These are phyloP conservation scores for Umbelopsis sp. DNA, from an alignment of 192 early-diverging fungal genomes.

Conservation along the genomic window DNA sequence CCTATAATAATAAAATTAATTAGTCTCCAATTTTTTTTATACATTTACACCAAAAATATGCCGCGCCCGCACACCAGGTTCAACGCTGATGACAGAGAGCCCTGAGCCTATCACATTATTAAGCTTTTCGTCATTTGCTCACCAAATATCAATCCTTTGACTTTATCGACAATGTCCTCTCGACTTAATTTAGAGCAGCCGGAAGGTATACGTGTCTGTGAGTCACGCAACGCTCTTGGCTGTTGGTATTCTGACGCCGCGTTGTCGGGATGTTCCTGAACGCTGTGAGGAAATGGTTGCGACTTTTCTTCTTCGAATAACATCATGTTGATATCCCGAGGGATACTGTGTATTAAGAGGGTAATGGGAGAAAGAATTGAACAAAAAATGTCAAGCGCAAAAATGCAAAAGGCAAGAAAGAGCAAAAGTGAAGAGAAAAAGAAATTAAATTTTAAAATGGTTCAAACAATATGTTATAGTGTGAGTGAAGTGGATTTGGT, in stretches of 20 bases:
- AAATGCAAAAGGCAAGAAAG: not conserved
- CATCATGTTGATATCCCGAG: constrained; percentile 34
- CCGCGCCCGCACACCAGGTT: not conserved
- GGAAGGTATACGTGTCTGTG: constrained; percentile 33
- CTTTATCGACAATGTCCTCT: constrained; percentile 34
- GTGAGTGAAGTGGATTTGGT: not conserved
- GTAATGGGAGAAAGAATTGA: not conserved
- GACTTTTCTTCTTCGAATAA: not conserved
- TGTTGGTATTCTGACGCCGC: not conserved
- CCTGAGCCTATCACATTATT: too few relatives aligned
- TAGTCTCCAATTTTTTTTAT: not conserved
- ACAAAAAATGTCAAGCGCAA: constrained; percentile 15
- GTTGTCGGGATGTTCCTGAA: too few relatives aligned
- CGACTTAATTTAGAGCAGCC: constrained; percentile 37
- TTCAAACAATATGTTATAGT: constrained; percentile 20
- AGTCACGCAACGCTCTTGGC: constrained; percentile 3
- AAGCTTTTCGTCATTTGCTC: constrained; percentile 4
- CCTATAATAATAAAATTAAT: constrained; percentile 36
- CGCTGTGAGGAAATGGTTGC: not conserved
- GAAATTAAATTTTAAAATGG: constrained; percentile 14
- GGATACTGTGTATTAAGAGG: constrained; percentile 15
- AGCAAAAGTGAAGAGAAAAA: constrained; percentile 2
- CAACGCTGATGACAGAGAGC: too few relatives aligned
- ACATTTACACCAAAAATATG: not conserved
- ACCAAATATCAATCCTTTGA: constrained; percentile 46